Base-by-base conservation (phyloP, 345 rosid genomes). In the Aegle marmelos region DNA sequence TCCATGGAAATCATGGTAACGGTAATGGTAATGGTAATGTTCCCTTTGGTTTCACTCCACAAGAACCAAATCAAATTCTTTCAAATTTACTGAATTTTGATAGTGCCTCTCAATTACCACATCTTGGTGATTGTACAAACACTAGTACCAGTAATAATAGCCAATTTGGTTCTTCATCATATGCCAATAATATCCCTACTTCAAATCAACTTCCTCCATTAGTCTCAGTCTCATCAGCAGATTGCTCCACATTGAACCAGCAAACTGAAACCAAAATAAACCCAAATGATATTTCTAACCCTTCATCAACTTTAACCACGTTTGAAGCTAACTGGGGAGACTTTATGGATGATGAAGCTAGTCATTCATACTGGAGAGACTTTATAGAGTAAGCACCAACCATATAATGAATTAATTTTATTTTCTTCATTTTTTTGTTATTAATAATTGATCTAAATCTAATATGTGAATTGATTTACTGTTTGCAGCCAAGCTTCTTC, bases 351-450 rank as follows among this genome's bases (percentile, higher is more conserved):
- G 89, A 89, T 78, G 90, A 86, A 62, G 82, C 84, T 64, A 81
- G 74, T 78, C 89, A 86, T 25, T 83, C 83, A 62, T 88, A 85
- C 79, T 91, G 94, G 94, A 88, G 70, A 82, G 88, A 88, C 2
- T 83, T 89, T 57, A 80, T 89, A 57, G 89, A 89, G 94, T 91
- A 88, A 85, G 88, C 50, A 45, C 17, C 50, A 45, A 11, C 4
- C 4, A 45, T 45, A 11, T 11, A 45, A 13, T 45, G 14, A 45
- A 45, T 45, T 45, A 3, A 11, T 45, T 45, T 45, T 11, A 45
- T 45, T 45, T 45, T 45, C 8, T 67, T 28, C 22, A 34, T 9
- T 45, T 65, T 70, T 1, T 41, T 24, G 9, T 21, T 13, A 22
- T 53, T 53, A 53, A 16, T 27, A 60, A 10, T 36, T 72, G 9